Base-by-base conservation (phyloP, 2,329 filamentous ascomycete species). In the Nemania sp. region DNA sequence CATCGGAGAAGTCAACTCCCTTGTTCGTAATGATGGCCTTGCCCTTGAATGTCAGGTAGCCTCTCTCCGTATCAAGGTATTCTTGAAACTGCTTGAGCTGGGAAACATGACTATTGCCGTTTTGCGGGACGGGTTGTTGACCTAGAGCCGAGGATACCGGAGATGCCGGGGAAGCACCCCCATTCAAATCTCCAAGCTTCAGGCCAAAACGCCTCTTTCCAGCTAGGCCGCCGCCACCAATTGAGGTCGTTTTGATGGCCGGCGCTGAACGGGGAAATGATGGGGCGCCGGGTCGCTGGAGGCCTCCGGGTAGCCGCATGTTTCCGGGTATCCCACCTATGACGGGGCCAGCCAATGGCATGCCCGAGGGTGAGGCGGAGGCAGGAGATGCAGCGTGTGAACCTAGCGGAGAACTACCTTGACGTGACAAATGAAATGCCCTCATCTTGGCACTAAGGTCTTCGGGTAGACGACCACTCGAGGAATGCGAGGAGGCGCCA, bases 1-100 rank as follows among this genome's bases (percentile, higher is more conserved):
- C 95, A 59, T 90, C 92, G 21, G 90, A 89, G 72, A 99, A 99
- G 72, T 98, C 90, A 63, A 99, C 93, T 25, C 95, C 95, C 15
- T 90, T 87, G 25, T 91, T 88, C 65, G 93, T 94, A 54, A 99
- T 90, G 4, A 92, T 87, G 11, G 95, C 95, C 67, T 96, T 96
- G 67, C 92, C 93, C 69, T 92, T 91, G 77, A 99, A 99, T 9
- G 89, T 96, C 64, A 99, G 81, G 68, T 90, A 96, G 11, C 95
- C 95, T 52, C 91, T 91, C 71, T 97, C 91, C 0, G 92, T 89
- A 72, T 99, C 93, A 62, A 99, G 91, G 71, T 90, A 95, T 65
- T 97, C 88, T 34, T 84, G 84, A 70, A 86, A 87, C 57, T 87
- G 83, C 66, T 83, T 82, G 72, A 87, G 73, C 68, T 83, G 81